These are phyloP conservation scores for Colletotrichum kahawae DNA, from an alignment of 2,329 filamentous ascomycete species.

Conservation along the genomic window DNA sequence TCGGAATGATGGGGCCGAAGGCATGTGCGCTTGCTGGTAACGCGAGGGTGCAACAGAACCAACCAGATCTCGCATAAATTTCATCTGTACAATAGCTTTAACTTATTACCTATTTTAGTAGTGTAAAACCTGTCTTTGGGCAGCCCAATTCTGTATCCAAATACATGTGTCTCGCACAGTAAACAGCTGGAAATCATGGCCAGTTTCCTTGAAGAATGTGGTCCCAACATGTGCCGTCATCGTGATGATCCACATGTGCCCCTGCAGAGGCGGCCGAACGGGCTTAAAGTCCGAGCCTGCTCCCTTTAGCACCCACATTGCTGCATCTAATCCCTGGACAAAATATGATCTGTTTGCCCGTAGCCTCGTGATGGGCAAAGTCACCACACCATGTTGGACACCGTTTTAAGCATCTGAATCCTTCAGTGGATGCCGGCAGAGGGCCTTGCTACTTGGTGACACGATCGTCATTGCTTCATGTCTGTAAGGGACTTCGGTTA, in stretches of 20 bases:
- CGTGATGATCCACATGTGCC: neutral
- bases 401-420: neutral
- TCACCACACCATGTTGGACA: neutral
- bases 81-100: neutral
- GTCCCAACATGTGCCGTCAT: neutral
- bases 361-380: neutral
- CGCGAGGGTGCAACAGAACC: neutral
- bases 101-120: neutral
- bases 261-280: neutral
- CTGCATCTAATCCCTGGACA: neutral
- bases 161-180: neutral
- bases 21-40: neutral
- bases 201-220: neutral
- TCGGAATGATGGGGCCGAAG: neutral
- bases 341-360: neutral
- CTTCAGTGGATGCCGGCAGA: neutral
- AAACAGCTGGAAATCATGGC: neutral
- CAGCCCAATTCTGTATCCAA: neutral
- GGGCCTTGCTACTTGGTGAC: neutral
- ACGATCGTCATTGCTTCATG: neutral
- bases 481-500: neutral
- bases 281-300: neutral
- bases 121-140: neutral
- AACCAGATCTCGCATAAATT: neutral
- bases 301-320: neutral